Conservation (phyloP, 345 rosid genomes). For the Raphanus sativus region DNA sequence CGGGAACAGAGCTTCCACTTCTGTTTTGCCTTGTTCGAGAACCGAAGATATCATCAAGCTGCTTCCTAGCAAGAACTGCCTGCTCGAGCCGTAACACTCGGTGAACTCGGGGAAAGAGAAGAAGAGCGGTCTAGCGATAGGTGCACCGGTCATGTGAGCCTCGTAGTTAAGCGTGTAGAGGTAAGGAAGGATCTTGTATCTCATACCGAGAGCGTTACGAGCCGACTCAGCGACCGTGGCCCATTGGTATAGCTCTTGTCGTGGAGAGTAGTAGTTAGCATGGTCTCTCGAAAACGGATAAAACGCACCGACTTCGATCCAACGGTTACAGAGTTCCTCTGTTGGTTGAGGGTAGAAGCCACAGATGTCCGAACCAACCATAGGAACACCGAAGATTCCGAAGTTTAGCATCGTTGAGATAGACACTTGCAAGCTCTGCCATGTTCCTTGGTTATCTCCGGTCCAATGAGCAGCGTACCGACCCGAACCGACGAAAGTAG, state of each 20-base stretch:
- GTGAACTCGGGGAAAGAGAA: slow-evolving; percentile 74
- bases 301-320: slow-evolving; percentile 95
- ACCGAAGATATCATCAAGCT: slow-evolving; percentile 92
- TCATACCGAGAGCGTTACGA: slow-evolving; percentile 88
- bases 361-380: slow-evolving; percentile 96
- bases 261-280: slow-evolving; percentile 84
- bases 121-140: slow-evolving; percentile 91
- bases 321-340: slow-evolving; percentile 92
- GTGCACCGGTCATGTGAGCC: slow-evolving; percentile 76
- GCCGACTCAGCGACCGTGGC: slow-evolving; percentile 72
- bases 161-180: slow-evolving; percentile 81
- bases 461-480: slow-evolving; percentile 95
- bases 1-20: slow-evolving; percentile 77
- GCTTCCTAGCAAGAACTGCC: slow-evolving; percentile 86
- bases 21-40: slow-evolving; percentile 69
- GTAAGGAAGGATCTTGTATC: slow-evolving; percentile 81
- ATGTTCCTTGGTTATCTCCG: slow-evolving; percentile 87
- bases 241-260: slow-evolving; percentile 98
- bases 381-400: slow-evolving; percentile 88
- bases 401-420: slow-evolving; percentile 86
- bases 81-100: slow-evolving; percentile 68
- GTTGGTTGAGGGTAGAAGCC: slow-evolving; percentile 91
- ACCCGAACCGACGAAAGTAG: slow-evolving; percentile 91
- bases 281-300: slow-evolving; percentile 97
- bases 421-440: slow-evolving; percentile 86